Percentiles rank a stretch among this genome's conserved stretches.
These are phyloP conservation scores for Corynespora cassiicola DNA, from an alignment of 2,329 filamentous ascomycete genomes.

Conservation along the genomic window DNA sequence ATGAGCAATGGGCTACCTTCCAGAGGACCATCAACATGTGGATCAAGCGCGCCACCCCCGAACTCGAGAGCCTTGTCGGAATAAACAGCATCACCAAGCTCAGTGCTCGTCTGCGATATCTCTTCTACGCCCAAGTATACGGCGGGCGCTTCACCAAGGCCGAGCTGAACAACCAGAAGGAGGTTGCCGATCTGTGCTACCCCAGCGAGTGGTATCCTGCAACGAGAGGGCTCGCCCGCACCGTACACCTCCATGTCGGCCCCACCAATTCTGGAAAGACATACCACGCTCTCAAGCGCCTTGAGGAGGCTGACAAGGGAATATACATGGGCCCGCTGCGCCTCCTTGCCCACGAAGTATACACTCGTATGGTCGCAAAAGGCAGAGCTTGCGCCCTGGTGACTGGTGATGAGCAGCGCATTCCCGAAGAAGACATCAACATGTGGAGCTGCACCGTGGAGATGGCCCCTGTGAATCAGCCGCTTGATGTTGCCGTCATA, in stretches of 20 bases:
- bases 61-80: slow-evolving; percentile 21
- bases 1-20: slow-evolving; percentile 34
- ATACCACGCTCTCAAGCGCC: slow-evolving; percentile 85
- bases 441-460: slow-evolving; percentile 93
- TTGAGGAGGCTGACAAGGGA: slow-evolving; percentile 77
- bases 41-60: slow-evolving; percentile 24
- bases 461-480: slow-evolving; percentile 72
- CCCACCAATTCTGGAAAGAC: slow-evolving; percentile 99
- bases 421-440: slow-evolving; percentile 59
- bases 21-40: slow-evolving; percentile 24
- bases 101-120: slow-evolving; percentile 68
- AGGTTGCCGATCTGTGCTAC: slow-evolving; percentile 81
- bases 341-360: slow-evolving; percentile 93
- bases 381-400: slow-evolving; percentile 79
- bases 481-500: slow-evolving; percentile 88
- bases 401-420: slow-evolving; percentile 87
- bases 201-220: slow-evolving; percentile 92
- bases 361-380: slow-evolving; percentile 80
- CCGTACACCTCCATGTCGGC: slow-evolving; percentile 90
- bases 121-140: slow-evolving; percentile 62
- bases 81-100: slow-evolving; percentile 24
- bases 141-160: slow-evolving; percentile 43
- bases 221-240: slow-evolving; percentile 80
- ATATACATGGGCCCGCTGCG: slow-evolving; percentile 91
- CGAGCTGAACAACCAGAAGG: slow-evolving; percentile 45